Evolutionary conservation across 202 grass and related monocot species (phyloP), one percentile per base, ranked within the genome.

Genomic region (Elaeis oleifera): DNA sequence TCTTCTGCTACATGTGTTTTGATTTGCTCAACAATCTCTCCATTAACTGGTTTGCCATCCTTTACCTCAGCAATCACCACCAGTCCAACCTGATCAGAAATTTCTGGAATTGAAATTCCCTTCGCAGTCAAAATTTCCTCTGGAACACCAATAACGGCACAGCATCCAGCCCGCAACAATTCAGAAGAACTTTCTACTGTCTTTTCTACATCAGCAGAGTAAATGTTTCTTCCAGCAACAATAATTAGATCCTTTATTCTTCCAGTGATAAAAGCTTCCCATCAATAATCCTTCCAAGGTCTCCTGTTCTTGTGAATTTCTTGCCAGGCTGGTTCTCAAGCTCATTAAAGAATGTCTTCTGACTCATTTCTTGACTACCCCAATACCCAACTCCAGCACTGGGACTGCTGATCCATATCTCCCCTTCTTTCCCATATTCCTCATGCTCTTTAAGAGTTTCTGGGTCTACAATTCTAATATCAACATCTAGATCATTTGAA

Each of bases 221-320:
- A 89, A 53, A 89, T 81, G 64, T 89, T 89, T 81, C 78, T 89
- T 44, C 85, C 85, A 61, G 85, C 74, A 78, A 89, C 74, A 65
- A 89, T 89, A 51, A 89, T 84, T 61, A 89, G 61, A 69, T 89
- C 85, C 80, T 89, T 89, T 68, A 89, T 89, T 76, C 85, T 74
- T 74, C 85, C 85, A 16, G 81, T 89, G 68, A 89, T 84, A 64
- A 89, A 72, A 89, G 71, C 51, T 89, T 89, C 16, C 78, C 71
- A 52, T 76, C 71, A 16, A 89, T 81, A 55, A 75, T 81, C 59
- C 81, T 72, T 55, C 85, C 85, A 49, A 84, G 70, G 76, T 89
- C 85, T 81, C 85, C 85, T 1, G 85, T 89, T 78, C 85, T 84
- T 69, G 80, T 84, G 74, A 84, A 89, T 28, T 48, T 81, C 72